Evolutionary conservation across 148 eudicot genomes (phyloP).

Genomic region (Nyssa sinensis): DNA sequence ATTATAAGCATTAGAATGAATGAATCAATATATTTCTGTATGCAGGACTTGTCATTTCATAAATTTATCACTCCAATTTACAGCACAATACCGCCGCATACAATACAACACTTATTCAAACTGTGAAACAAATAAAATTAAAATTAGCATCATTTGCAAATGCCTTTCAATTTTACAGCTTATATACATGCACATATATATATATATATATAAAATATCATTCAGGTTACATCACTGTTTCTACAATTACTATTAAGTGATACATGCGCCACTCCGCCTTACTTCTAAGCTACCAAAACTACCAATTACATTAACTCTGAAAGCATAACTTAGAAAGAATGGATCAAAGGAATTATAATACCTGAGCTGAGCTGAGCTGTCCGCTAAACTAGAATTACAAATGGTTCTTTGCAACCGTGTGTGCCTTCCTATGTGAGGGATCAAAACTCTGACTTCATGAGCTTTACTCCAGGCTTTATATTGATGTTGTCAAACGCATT

Average conservation of each 20-base stretch:
- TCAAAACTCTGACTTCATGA: conserved; percentile 72
- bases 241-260: conserved; percentile 1
- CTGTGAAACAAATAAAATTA: too few relatives aligned
- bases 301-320: conserved; percentile 24
- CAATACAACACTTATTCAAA: too few relatives aligned
- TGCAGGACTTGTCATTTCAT: too few relatives aligned
- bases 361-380: conserved; percentile 27
- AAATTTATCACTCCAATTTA: too few relatives aligned
- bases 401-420: conserved; percentile 23
- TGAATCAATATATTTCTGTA: too few relatives aligned
- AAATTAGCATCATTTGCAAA: too few relatives aligned
- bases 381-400: conserved; percentile 35
- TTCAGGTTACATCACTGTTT: conserved; percentile 17
- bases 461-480: conserved; percentile 70
- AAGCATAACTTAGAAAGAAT: conserved; percentile 31
- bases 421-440: conserved; percentile 10
- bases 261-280: not conserved
- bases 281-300: not conserved
- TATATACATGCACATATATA: conserved; percentile 26
- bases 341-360: conserved; percentile 23
- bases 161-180: conserved; percentile 9
- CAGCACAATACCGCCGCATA: too few relatives aligned
- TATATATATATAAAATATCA: not conserved
- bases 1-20: too few relatives aligned
- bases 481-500: conserved; percentile 53